Percentiles rank a stretch among this genome's conserved stretches.
These are phyloP conservation scores for Colletotrichum sp. DNA, from an alignment of 2,329 filamentous ascomycete species.

Conservation along the genomic window DNA sequence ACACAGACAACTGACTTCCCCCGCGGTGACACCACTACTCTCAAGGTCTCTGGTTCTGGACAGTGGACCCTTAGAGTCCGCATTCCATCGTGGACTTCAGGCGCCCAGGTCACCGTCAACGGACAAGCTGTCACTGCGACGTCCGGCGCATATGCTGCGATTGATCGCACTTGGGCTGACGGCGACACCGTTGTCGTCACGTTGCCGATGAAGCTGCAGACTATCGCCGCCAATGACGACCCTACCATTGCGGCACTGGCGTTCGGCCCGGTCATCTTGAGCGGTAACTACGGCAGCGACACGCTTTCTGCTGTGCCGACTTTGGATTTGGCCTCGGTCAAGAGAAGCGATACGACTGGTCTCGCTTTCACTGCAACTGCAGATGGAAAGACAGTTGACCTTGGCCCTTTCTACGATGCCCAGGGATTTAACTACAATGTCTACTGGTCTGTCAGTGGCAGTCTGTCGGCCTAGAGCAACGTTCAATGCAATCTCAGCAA, in stretches of 20 bases:
- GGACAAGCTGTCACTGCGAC: conserved; percentile 31
- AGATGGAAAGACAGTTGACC: conserved; percentile 29
- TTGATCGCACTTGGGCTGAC: conserved; percentile 45
- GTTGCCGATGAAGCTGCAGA: conserved; percentile 50
- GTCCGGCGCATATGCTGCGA: conserved; percentile 44
- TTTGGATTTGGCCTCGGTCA: conserved; percentile 33
- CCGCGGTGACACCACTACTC: conserved; percentile 39
- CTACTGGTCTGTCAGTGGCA: conserved; percentile 37
- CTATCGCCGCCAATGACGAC: conserved; percentile 53
- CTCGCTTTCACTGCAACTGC: conserved; percentile 39
- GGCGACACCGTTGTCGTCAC: conserved; percentile 47
- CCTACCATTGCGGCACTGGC: conserved; percentile 46
- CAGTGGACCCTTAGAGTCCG: conserved; percentile 43
- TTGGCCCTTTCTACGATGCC: conserved; percentile 46
- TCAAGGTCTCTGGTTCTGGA: conserved; percentile 39
- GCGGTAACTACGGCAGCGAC: conserved; percentile 47
- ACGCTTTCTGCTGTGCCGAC: conserved; percentile 29
- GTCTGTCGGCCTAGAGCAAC: not conserved
- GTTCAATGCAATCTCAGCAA: not conserved
- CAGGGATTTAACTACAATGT: conserved; percentile 47
- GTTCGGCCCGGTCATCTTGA: conserved; percentile 50
- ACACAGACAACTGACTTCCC: conserved; percentile 50
- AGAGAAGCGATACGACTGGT: conserved; percentile 21
- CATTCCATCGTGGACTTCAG: conserved; percentile 50
- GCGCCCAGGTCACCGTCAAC: conserved; percentile 46